Percentiles rank a stretch among this genome's conserved stretches.
These are phyloP conservation scores for Poa annua DNA, from an alignment of 176 grass and related monocot species.

Conservation along the genomic window DNA sequence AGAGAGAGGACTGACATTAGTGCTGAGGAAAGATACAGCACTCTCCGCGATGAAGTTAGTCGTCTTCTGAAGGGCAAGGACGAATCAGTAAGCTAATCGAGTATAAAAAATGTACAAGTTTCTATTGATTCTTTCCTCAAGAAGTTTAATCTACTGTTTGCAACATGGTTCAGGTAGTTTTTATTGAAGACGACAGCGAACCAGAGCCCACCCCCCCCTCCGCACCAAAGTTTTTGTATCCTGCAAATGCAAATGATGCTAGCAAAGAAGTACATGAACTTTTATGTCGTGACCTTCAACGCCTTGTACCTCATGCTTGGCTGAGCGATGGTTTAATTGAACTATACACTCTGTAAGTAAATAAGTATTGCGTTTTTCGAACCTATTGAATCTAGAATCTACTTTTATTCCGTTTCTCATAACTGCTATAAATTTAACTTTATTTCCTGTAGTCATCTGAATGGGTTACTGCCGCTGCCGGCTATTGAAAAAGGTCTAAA, in stretches of 20 bases:
- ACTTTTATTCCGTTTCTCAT: not conserved
- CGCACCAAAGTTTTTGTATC: not conserved
- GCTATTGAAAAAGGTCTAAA: too few species aligned
- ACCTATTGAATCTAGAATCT: too few species aligned
- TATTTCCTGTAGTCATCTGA: not conserved
- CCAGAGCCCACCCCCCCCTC: not conserved
- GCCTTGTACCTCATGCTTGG: not conserved
- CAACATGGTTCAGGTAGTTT: not conserved
- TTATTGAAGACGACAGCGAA: not conserved
- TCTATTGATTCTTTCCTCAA: not conserved
- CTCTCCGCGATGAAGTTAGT: not conserved
- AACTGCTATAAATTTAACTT: not conserved
- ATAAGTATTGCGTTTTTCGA: not conserved
- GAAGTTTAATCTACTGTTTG: conserved; percentile 1
- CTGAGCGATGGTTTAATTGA: not conserved
- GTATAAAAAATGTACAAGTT: not conserved
- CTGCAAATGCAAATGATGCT: not conserved
- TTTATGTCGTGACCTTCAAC: not conserved
- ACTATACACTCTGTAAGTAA: not conserved
- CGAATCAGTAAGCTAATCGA: not conserved
- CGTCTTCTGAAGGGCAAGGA: not conserved
- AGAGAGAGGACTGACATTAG: not conserved
- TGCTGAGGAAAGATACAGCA: not conserved
- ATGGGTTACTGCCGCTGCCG: too few species aligned
- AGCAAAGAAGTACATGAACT: not conserved